Percentiles rank a stretch among this genome's conserved stretches.
phyloP scores from a whole-genome alignment of 2,329 filamentous ascomycete genomes.

The Rosellinia necatrix region DNA sequence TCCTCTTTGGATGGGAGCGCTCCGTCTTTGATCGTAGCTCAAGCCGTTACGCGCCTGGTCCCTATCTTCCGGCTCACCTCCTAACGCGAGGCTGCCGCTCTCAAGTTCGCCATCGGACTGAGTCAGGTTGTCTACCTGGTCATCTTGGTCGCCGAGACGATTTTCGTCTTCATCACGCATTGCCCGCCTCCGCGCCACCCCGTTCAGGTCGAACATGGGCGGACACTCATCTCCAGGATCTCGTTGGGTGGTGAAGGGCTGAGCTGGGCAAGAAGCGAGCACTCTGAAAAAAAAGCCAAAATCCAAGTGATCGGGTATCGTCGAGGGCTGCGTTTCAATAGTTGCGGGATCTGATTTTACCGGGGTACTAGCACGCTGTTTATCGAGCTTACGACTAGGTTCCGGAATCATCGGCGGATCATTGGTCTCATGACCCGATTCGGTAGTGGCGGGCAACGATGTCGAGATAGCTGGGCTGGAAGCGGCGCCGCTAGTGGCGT shows the following conservation, averaged over 20 bases:
- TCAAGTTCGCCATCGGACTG: conserved; percentile 75
- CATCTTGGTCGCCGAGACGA: conserved; percentile 54
- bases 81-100: conserved; percentile 82
- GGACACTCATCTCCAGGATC: conserved; percentile 55
- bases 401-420: conserved; percentile 43
- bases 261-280: conserved; percentile 39
- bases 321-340: conserved; percentile 8
- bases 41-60: conserved; percentile 59
- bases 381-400: conserved; percentile 37
- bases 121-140: conserved; percentile 50
- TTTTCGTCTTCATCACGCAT: conserved; percentile 74
- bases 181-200: conserved; percentile 78
- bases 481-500: conserved; percentile 79
- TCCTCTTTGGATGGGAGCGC: conserved; percentile 72
- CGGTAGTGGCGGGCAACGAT: conserved; percentile 58
- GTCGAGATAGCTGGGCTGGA: conserved; percentile 79
- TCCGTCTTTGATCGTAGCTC: conserved; percentile 62
- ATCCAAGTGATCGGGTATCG: conserved; percentile 28
- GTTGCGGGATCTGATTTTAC: conserved; percentile 9
- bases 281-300: conserved; percentile 35
- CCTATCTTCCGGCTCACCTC: conserved; percentile 88
- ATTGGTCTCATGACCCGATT: conserved; percentile 52
- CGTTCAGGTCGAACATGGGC: conserved; percentile 80
- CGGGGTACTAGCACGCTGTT: conserved; percentile 32
- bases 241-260: conserved; percentile 44